Base-by-base conservation (phyloP, 2,329 filamentous ascomycete genomes). In the Shiraia sp. region DNA sequence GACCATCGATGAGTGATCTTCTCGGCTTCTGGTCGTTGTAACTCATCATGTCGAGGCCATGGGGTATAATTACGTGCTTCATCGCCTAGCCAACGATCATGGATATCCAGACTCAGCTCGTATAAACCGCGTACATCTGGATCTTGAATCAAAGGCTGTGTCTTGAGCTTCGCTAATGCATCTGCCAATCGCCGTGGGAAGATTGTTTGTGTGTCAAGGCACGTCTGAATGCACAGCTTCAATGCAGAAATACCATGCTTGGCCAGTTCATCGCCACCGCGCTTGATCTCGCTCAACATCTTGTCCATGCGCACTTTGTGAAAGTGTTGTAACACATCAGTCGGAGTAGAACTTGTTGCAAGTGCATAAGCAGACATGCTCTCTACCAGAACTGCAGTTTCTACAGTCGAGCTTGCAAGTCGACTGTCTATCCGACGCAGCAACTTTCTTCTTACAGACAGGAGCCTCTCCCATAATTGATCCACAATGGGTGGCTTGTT, bases 41-140 rank as follows among this genome's bases (percentile, higher is more conserved):
- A 56, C 52, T 93, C 87, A 52, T 91, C 88, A 56, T 95, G 85
- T 22, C 88, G 83, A 25, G 95, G 87, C 72, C 90, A 96, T 0
- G 91, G 91, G 1, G 85, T 92, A 63, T 95, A 96, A 51, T 86
- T 87, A 32, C 81, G 82, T 29, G 96, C 87, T 46, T 95, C 89
- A 6, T 90, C 83, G 13, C 87, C 80, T 49, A 93, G 87, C 87
- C 90, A 95, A 14, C 79, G 79, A 50, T 85, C 82, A 58, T 89
- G 83, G 8, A 93, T 72, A 60, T 96, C 90, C 17, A 96, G 72
- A 25, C 87, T 81, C 10, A 96, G 72, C 12, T 85, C 86, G 51
- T 88, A 82, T 1, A 93, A 68, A 1, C 73, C 70, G 39, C 79
- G 78, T 13, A 96, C 73, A 1, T 83, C 77, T 1, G 78, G 69